Percentiles rank a stretch among this genome's conserved stretches.
These are phyloP conservation scores for Botrytis fabae DNA, from an alignment of 2,329 filamentous ascomycete genomes.

Conservation along the genomic window DNA sequence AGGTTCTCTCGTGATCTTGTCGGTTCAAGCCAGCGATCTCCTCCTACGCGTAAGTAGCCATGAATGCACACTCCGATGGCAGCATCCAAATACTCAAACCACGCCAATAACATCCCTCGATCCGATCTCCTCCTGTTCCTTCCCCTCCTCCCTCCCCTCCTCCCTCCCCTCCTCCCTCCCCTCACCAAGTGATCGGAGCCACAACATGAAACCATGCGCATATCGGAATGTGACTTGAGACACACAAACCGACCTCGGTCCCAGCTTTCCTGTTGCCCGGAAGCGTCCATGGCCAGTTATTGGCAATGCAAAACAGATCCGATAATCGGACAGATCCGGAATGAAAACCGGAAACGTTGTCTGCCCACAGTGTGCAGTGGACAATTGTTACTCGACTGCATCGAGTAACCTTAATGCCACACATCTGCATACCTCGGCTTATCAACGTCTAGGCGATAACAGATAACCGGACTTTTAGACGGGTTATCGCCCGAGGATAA, in stretches of 20 bases:
- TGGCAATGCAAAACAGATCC: background rate
- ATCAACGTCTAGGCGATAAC: constrained; percentile 20
- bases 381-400: background rate
- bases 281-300: background rate
- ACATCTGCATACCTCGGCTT: constrained; percentile 11
- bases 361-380: too few relatives aligned
- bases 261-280: constrained; percentile 7
- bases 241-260: background rate
- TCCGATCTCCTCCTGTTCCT: too few relatives aligned
- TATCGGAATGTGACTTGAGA: background rate
- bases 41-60: background rate
- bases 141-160: background rate
- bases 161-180: background rate
- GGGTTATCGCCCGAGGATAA: constrained; percentile 8
- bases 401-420: constrained; percentile 14
- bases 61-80: background rate
- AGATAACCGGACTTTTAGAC: constrained; percentile 5
- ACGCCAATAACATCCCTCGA: background rate
- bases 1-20: background rate
- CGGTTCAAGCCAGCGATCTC: background rate
- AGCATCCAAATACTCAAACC: background rate
- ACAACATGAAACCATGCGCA: background rate
- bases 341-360: background rate
- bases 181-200: background rate
- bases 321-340: constrained; percentile 4